A percentile compares a stretch with the other conserved stretches of the same genome.
Conservation (phyloP, 2,329 filamentous ascomycete genomes). For the Magnaporthiopsis rhizophila region DNA sequence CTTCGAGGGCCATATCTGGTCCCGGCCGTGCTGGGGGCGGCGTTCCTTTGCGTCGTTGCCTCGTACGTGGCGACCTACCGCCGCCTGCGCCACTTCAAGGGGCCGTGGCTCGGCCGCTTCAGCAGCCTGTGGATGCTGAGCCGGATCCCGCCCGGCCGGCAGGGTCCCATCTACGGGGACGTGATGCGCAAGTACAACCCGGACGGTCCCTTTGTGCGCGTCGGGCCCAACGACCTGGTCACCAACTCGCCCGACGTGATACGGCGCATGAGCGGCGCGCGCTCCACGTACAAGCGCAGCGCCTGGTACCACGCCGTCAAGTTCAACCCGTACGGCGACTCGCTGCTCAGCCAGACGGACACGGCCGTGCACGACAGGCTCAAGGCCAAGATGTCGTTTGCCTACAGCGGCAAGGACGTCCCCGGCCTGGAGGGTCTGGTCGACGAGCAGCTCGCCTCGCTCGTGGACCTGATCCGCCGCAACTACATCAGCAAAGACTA, state of each 20-base stretch:
- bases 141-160: conserved; percentile 15
- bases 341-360: conserved; percentile 35
- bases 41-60: conserved; percentile 10
- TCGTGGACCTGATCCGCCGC: conserved; percentile 13
- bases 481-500: conserved; percentile 13
- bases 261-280: conserved; percentile 20
- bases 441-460: conserved; percentile 14
- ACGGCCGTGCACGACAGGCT: conserved; percentile 20
- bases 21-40: background rate
- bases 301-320: conserved; percentile 36
- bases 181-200: conserved; percentile 17
- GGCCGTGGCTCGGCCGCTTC: conserved; percentile 21
- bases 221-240: conserved; percentile 28
- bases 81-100: conserved; percentile 19
- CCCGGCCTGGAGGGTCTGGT: conserved; percentile 18
- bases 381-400: conserved; percentile 18
- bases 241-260: conserved; percentile 25
- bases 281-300: conserved; percentile 21
- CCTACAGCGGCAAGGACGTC: conserved; percentile 22
- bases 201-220: conserved; percentile 18
- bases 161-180: conserved; percentile 16
- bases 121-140: conserved; percentile 24
- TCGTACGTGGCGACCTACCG: conserved; percentile 13
- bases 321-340: conserved; percentile 39
- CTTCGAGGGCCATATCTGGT: background rate